Base-by-base conservation (phyloP, 768 basidiomycete genomes). In the Auriscalpium vulgare region DNA sequence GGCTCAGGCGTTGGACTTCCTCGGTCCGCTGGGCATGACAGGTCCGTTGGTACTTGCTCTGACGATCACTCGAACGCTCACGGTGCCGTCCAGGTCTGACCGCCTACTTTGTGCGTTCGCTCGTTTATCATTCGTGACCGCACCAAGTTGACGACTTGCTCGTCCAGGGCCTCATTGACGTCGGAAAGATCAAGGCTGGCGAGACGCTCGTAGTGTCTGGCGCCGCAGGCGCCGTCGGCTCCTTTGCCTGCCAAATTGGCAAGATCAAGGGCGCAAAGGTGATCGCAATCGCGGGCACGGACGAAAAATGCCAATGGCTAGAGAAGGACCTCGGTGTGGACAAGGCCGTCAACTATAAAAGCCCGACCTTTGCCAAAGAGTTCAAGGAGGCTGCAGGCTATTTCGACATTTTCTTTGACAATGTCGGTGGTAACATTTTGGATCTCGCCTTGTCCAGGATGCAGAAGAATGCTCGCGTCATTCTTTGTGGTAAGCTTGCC, bases 161-260 rank as follows among this genome's bases (percentile, higher is more conserved):
- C 43, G 40, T 48, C 17, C 52, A 92, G 92, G 93, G 94, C 9
- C 75, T 97, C 34, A 75, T 83, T 67, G 88, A 91, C 51, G 76
- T 95, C 49, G 91, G 86, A 13, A 69, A 88, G 58, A 69, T 94
- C 64, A 88, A 94, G 68, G 69, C 84, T 0, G 92, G 93, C 13
- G 93, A 97, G 57, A 88, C 80, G 0, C 80, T 95, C 52, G 78
- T 97, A 19, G 87, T 86, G 11, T 91, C 91, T 0, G 95, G 92
- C 21, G 95, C 95, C 2, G 95, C 95, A 10, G 95, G 94, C 8
- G 85, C 93, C 1, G 89, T 91, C 8, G 91, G 92, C 17, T 80
- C 84, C 10, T 68, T 90, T 55, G 88, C 76, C 14, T 93, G 91
- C 69, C 92, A 94, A 61, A 75, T 93, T n/a, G 92, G 88, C 47